Evolutionary conservation across 352 stramenopile genomes (phyloP), one percentile per base, ranked within the genome.

Genomic region (Pythium monospermum): DNA sequence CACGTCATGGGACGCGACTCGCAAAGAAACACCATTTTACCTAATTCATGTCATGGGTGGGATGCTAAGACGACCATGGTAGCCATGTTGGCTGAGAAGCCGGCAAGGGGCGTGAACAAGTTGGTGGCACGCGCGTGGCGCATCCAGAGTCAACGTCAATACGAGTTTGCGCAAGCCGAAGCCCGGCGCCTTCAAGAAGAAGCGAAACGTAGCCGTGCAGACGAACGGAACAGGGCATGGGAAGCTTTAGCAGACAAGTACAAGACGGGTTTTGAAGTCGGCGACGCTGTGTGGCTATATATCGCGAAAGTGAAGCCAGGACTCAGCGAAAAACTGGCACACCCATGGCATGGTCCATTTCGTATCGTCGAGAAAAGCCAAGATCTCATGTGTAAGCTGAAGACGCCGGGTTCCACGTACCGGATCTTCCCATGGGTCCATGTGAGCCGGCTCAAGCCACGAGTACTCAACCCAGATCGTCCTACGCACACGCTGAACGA

Each of bases 271-370:
- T 62, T 62, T 19, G 39, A 56, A 15, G 21, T 62, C 10, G 54
- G 54, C 7, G 54, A 62, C 19, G 39, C 54, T 4, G 39, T 57
- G 0, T 62, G 54, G 54, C 13, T 62, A 15, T 62, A 53, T 31
- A 53, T 57, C 7, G 31, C 47, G 3, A 36, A 28, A 12, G 47
- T 57, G 0, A 28, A 36, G 19, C 22, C 27, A 3, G 46, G 40
- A 26, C 26, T 62, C 12, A 57, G 22, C 1, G 41, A 48, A 12
- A 71, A 71, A 32, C 28, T 71, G 0, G 63, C 53, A 0, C 55
- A 74, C 32, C 15, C 57, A 16, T 71, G 61, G 57, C 61, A 73
- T 22, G 61, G 65, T 0, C 61, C 53, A 0, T 71, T 71, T 19
- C 21, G 50, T 0, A 48, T 66, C 21, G 48, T 47, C 1, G 49